Conservation (phyloP, 805 yeast species). For the Isabelozyma rhagii region DNA sequence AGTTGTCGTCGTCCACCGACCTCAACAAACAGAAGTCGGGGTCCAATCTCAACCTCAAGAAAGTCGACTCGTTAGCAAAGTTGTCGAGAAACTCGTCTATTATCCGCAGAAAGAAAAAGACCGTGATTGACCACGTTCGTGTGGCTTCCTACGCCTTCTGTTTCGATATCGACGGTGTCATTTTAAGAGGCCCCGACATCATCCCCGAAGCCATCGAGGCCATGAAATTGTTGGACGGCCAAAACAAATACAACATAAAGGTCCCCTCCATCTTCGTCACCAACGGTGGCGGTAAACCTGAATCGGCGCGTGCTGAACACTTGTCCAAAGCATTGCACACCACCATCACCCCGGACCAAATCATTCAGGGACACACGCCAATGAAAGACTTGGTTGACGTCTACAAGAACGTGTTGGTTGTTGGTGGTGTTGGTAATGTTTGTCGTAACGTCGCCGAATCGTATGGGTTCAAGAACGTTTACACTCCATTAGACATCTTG, state of each 20-base stretch:
- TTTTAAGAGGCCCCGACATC: conserved; percentile 79
- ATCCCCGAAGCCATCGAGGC: conserved; percentile 80
- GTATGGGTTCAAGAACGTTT: conserved; percentile 82
- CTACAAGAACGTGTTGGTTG: conserved; percentile 74
- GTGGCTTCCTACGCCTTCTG: conserved; percentile 86
- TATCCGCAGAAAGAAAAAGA: conserved; percentile 45
- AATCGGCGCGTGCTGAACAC: conserved; percentile 68
- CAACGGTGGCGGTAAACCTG: conserved; percentile 91
- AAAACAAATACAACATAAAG: conserved; percentile 69
- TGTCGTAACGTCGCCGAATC: conserved; percentile 80
- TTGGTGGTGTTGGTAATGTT: conserved; percentile 84
- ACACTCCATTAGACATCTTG: conserved; percentile 77
- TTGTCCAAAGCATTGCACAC: conserved; percentile 58
- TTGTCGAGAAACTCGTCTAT: conserved; percentile 45
- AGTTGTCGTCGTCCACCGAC: conserved; percentile 34
- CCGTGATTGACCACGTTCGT: conserved; percentile 63
- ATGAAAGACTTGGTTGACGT: conserved; percentile 75
- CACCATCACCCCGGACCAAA: conserved; percentile 69
- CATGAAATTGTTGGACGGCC: conserved; percentile 68
- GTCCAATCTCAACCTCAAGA: conserved; percentile 34
- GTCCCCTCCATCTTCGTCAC: conserved; percentile 86
- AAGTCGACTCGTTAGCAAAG: conserved; percentile 44
- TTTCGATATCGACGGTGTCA: conserved; percentile 90
- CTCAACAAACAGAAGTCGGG: conserved; percentile 25
- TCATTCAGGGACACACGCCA: conserved; percentile 92